Evolutionary conservation across 805 yeast species (phyloP), one percentile per base, ranked within the genome.

Genomic region (Limtongia smithiae): DNA sequence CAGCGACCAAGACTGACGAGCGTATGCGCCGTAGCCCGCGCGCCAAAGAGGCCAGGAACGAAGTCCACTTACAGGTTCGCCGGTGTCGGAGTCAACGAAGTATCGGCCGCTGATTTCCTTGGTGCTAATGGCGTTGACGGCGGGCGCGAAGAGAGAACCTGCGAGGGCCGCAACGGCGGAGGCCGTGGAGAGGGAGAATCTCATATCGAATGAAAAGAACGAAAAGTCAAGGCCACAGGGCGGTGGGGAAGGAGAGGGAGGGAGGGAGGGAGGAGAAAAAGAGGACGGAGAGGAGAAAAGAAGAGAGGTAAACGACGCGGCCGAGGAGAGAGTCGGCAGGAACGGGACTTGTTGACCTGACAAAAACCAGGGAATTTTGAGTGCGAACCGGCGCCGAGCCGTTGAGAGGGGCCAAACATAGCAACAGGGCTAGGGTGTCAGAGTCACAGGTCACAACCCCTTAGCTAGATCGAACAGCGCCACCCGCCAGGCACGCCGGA

Each of bases 61-160:
- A 11, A 6, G 18, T 18, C 7, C 40, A 67, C 76, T 43, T 74
- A 81, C 86, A 7, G 90, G 90, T 52, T 82, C 81, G 30, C 78
- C 73, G 0, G 95, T 85, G 5, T 80, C 77, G 1, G 88, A 74
- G 60, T 90, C 89, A 44, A 81, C 74, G 61, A 91, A 91, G 60
- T 82, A 84, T 27, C 81, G 78, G 1, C 87, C 93, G 48, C 73
- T 69, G 5, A 85, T 73, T 18, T 71, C 76, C 41, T 91, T 81
- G 0, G 96, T 95, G 64, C 83, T 77, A 5, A 83, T 17, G 20
- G 51, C 43, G 11, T 31, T 3, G 14, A 43, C 52, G 8, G 43
- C 33, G 18, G 52, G 22, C 11, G 52, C 49, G 37, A 24, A n/a
- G 27, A 37, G 15, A 18, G 35, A 15, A 40, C 25, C 33, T 24